phyloP scores from a whole-genome alignment of 1,139 yeast genomes.

The Protomyces lactucae-debilis region DNA sequence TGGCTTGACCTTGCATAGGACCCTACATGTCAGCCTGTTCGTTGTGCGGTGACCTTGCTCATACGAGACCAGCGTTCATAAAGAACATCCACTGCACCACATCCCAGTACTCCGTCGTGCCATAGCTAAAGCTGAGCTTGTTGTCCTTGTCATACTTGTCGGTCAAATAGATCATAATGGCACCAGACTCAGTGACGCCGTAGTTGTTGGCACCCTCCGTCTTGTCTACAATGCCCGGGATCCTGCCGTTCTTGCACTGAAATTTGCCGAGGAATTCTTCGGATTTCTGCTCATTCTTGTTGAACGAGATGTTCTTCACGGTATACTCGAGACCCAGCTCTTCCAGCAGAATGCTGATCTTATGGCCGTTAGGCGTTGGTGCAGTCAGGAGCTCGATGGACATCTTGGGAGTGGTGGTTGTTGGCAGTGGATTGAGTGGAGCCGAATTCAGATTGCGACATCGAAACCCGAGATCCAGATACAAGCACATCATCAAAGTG shows the following conservation, averaged over 20 bases:
- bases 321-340: slow-evolving; percentile 49
- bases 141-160: slow-evolving; percentile 51
- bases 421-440: too few species aligned
- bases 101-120: slow-evolving; percentile 37
- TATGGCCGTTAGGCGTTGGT: slow-evolving; percentile 54
- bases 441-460: too few species aligned
- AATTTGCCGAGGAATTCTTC: slow-evolving; percentile 47
- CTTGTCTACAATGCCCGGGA: slow-evolving; percentile 53
- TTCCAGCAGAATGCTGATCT: slow-evolving; percentile 49
- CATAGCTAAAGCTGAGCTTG: slow-evolving; percentile 47
- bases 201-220: slow-evolving; percentile 47
- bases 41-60: slow-evolving; percentile 42
- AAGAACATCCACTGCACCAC: slow-evolving; percentile 50
- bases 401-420: slow-evolving; percentile 29
- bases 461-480: too few species aligned
- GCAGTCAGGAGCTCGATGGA: slow-evolving; percentile 6
- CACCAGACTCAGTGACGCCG: slow-evolving; percentile 57
- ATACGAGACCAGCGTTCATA: slow-evolving; percentile 58
- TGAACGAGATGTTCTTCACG: slow-evolving; percentile 45
- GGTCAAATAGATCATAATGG: slow-evolving; percentile 55
- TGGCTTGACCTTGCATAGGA: slow-evolving; percentile 44
- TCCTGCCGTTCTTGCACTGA: slow-evolving; percentile 47
- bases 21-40: neutral
- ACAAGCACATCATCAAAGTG: too few species aligned
- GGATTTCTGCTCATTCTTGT: slow-evolving; percentile 43